Conservation (phyloP, 305 asterid genomes). For the Fraxinus dipetala region DNA sequence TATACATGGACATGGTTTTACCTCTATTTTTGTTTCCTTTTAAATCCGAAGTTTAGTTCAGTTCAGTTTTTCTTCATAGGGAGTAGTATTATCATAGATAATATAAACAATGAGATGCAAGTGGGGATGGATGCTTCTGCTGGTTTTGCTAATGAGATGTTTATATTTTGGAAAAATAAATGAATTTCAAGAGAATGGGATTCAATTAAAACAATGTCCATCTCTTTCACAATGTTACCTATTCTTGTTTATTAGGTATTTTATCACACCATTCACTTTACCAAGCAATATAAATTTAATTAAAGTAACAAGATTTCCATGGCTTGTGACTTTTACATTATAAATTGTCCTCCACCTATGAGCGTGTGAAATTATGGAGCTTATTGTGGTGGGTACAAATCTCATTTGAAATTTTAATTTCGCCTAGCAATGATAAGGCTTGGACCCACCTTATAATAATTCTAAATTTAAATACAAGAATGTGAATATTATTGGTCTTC, state of each 20-base stretch:
- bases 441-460: not conserved
- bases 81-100: constrained; percentile 35
- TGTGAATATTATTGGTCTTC: not conserved
- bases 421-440: not conserved
- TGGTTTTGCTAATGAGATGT: constrained; percentile 43
- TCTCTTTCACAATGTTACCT: constrained; percentile 9
- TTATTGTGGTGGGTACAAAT: not conserved
- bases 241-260: not conserved
- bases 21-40: constrained; percentile 26
- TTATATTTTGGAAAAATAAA: constrained; percentile 37
- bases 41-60: constrained; percentile 38
- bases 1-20: constrained; percentile 46
- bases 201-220: constrained; percentile 23
- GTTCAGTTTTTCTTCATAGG: constrained; percentile 34
- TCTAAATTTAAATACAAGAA: not conserved
- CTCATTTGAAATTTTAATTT: not conserved
- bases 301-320: not conserved
- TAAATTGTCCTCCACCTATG: not conserved
- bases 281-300: not conserved
- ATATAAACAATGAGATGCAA: constrained; percentile 35
- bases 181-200: constrained; percentile 37
- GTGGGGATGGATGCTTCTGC: constrained; percentile 22
- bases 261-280: not conserved
- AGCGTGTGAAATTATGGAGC: not conserved
- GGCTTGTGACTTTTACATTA: not conserved